Base-by-base conservation (phyloP, 495 filamentous ascomycete genomes). In the Thermochaetoides thermophila region DNA sequence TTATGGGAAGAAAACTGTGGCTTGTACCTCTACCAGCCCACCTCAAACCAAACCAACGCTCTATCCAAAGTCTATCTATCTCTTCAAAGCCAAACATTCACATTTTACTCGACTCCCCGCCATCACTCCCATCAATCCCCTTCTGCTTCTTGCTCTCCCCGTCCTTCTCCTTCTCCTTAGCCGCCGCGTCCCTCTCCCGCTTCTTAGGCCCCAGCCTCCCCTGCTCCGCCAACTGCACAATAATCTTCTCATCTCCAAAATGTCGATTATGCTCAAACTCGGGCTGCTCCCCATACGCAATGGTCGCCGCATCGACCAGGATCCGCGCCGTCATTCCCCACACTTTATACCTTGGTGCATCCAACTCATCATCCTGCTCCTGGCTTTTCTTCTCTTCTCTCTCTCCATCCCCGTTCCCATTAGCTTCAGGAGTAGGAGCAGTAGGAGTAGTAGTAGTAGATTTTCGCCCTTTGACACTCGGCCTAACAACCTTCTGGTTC, bases 311-410 rank as follows among this genome's bases (percentile, higher is more conserved):
- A 53, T 95, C 86, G 3, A 93, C 79, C 24, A 93, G 45, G 18
- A 93, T 87, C 24, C 83, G 61, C 6, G 82, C 85, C 29, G 86
- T 95, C 81, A 93, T 86, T 13, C 85, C 85, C 64, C 81, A 93
- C 5, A 95, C 82, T 14, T 78, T 70, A 50, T 84, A 86, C 12
- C 74, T 62, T 29, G 60, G 61, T 7, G 68, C 39, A 12, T 60
- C 50, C 14, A 62, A 55, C 46, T 66, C 59, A 19, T 57, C 58
- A 15, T 36, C 29, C 11, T 34, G 30, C 9, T 40, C 36, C 11
- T 37, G 31, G 14, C 17, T 25, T 12, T 3, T 31, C 19, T 42
- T 24, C 7, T 45, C 44, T 0, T 43, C 49, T 1, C 5, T 8
- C 1, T 10, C 9, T 18, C 23, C 36, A 19, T 32, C 47, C 1